Percentiles rank a stretch among this genome's conserved stretches.
phyloP scores from a whole-genome alignment of 805 yeast genomes.

The Tetrapisispora nanseiensis region DNA sequence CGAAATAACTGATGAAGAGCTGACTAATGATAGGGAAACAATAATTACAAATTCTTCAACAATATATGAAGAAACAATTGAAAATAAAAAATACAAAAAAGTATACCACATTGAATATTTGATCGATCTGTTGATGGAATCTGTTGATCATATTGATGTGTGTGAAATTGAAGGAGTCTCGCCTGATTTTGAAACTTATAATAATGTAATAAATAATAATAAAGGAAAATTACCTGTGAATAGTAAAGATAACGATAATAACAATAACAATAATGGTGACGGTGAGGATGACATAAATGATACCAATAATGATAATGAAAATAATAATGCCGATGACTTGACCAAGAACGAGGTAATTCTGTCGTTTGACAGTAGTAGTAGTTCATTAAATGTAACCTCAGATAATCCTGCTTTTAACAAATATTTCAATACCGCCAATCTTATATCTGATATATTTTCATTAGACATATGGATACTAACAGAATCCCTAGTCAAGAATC shows the following conservation, averaged over 20 bases:
- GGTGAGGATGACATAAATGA: background rate
- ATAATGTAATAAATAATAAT: background rate
- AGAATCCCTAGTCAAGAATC: constrained; percentile 74
- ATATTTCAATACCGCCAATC: constrained; percentile 18
- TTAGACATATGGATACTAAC: constrained; percentile 88
- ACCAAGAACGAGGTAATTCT: background rate
- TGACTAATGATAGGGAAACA: background rate
- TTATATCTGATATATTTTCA: constrained; percentile 66
- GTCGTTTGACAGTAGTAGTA: constrained; percentile 16
- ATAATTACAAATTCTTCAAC: background rate
- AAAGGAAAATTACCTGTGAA: background rate
- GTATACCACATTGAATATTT: constrained; percentile 25
- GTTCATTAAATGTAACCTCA: constrained; percentile 2
- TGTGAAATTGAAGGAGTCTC: constrained; percentile 2
- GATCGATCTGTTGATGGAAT: constrained; percentile 21
- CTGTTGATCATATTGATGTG: constrained; percentile 17
- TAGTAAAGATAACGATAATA: constrained; percentile 3
- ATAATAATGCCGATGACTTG: background rate
- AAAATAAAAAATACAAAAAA: constrained; percentile 7
- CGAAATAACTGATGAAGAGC: background rate
- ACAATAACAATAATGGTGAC: constrained; percentile 3
- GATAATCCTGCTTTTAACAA: constrained; percentile 1
- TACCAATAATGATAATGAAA: background rate
- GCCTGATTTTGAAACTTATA: background rate
- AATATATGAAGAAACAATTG: background rate